A percentile compares a stretch with the other conserved stretches of the same genome.
phyloP scores from a whole-genome alignment of 176 grass and related monocot species.

The Triticum monococcum region DNA sequence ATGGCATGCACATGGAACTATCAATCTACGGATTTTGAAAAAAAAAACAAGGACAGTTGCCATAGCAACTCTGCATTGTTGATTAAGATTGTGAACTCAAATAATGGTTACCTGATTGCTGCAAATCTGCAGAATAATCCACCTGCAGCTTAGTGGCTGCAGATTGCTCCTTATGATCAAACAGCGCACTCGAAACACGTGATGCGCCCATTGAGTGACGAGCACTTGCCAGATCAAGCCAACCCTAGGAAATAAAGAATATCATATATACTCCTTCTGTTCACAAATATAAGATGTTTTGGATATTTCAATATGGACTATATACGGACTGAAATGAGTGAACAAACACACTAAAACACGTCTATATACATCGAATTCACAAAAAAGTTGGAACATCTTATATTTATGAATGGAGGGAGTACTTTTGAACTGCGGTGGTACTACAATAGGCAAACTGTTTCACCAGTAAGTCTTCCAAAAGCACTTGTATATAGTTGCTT shows the following conservation, averaged over 20 bases:
- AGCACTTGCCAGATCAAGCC: constrained; percentile 86
- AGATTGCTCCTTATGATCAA: constrained; percentile 74
- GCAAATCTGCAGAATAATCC: constrained; percentile 25
- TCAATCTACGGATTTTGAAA: background rate
- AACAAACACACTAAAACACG: too few relatives aligned
- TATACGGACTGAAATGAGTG: too few relatives aligned
- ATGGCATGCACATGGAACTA: background rate
- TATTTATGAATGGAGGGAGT: too few relatives aligned
- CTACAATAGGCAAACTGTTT: background rate
- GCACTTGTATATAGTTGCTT: background rate
- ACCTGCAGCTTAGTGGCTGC: constrained; percentile 72
- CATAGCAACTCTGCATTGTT: background rate
- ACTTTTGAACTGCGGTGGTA: background rate
- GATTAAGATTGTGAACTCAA: background rate
- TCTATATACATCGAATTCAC: too few relatives aligned
- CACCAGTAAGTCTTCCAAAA: background rate
- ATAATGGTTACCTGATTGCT: constrained; percentile 45
- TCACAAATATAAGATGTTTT: too few relatives aligned
- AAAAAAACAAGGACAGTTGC: background rate
- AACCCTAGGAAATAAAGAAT: constrained; percentile 50
- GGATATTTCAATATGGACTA: too few relatives aligned
- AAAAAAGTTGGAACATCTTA: too few relatives aligned
- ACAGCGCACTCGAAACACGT: constrained; percentile 67
- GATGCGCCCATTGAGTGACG: constrained; percentile 85
- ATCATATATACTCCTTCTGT: too few relatives aligned